Conservation (phyloP, 2,329 filamentous ascomycete genomes). For the Dothiorella sarmentorum region DNA sequence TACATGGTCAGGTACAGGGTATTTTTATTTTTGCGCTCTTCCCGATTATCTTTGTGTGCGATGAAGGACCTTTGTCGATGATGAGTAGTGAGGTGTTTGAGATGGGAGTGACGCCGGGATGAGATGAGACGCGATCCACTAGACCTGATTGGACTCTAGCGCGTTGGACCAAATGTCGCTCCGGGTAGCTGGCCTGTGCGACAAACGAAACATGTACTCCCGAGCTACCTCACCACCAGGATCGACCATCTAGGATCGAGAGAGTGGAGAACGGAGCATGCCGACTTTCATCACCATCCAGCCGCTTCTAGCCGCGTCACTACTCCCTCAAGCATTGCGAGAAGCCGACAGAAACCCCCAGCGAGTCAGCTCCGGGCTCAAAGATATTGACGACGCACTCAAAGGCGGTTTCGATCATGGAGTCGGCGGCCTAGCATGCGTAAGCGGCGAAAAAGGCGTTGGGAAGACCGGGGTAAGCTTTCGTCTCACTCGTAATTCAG, state of each 20-base stretch:
- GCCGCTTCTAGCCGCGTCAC: background rate
- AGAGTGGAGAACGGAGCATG: background rate
- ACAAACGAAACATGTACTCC: background rate
- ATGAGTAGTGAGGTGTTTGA: too few species aligned
- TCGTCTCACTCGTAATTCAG: background rate
- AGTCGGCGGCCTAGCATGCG: slow-evolving; percentile 32
- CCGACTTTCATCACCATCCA: background rate
- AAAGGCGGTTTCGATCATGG: slow-evolving; percentile 37
- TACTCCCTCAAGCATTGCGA: background rate
- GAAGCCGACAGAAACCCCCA: background rate
- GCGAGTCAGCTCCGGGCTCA: slow-evolving; percentile 20
- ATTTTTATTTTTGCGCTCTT: too few species aligned
- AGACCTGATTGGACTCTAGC: background rate
- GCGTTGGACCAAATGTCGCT: background rate
- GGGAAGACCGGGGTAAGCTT: slow-evolving; percentile 28
- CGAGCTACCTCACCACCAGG: background rate
- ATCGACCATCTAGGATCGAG: background rate
- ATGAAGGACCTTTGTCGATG: too few species aligned
- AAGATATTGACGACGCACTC: slow-evolving; percentile 36
- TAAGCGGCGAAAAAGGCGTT: slow-evolving; percentile 33
- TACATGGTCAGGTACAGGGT: too few species aligned
- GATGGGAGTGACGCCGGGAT: background rate
- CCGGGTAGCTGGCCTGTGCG: background rate
- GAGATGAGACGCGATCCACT: background rate
- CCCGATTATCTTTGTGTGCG: too few species aligned